phyloP scores from a whole-genome alignment of 352 stramenopile genomes.

The Phytopythium montanum region DNA sequence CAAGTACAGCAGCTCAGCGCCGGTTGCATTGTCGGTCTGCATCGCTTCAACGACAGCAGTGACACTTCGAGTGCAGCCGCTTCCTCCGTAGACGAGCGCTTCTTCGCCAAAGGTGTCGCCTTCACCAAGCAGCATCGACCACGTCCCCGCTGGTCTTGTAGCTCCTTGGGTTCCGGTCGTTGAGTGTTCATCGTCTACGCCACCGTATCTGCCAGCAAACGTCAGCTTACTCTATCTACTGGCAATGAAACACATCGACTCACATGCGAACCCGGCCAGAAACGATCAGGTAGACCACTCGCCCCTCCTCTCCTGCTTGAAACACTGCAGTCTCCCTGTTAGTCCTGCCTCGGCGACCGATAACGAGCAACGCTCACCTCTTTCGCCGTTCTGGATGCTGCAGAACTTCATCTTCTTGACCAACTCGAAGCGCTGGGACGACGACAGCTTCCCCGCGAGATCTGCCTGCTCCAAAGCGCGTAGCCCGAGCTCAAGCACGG shows the following conservation, averaged over 20 bases:
- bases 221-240: neutral
- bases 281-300: constrained; percentile 10
- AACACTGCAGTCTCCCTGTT: constrained; percentile 5
- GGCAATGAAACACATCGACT: neutral
- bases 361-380: constrained; percentile 1
- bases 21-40: neutral
- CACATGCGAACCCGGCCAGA: constrained; percentile 14
- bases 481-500: neutral
- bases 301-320: constrained; percentile 8
- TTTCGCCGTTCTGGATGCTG: constrained; percentile 5
- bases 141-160: neutral
- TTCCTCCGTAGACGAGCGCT: constrained; percentile 13
- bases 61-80: constrained; percentile 9
- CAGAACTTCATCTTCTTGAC: constrained; percentile 7
- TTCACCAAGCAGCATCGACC: constrained; percentile 22
- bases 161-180: neutral
- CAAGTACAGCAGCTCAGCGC: constrained; percentile 20
- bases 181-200: neutral
- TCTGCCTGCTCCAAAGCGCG: constrained; percentile 11
- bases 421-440: constrained; percentile 3
- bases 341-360: neutral
- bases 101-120: constrained; percentile 48
- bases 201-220: neutral
- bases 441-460: constrained; percentile 9
- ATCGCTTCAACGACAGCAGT: constrained; percentile 19